Conservation (phyloP, 345 rosid genomes). For the Murraya paniculata region DNA sequence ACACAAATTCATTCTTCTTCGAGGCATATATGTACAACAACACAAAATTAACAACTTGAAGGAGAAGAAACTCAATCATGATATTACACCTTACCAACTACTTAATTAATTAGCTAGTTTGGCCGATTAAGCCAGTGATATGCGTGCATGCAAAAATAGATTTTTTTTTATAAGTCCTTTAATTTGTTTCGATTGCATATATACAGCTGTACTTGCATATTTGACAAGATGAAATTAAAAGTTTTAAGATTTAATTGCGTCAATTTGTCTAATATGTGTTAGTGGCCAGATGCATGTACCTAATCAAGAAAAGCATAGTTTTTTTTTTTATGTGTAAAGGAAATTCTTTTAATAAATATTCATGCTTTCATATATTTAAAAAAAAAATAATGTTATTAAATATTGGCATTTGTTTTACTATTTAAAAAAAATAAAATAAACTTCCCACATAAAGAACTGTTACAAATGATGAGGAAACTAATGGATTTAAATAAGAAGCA, state of each 20-base stretch:
- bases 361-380: background rate
- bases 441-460: no score
- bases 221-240: background rate
- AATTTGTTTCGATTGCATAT: background rate
- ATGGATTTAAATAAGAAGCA: no score
- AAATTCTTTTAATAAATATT: background rate
- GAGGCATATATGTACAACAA: background rate
- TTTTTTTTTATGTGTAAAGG: background rate
- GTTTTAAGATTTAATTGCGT: background rate
- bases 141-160: background rate
- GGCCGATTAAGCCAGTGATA: background rate
- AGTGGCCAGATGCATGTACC: background rate
- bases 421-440: no score
- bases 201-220: slow-evolving; percentile 1
- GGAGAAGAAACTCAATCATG: background rate
- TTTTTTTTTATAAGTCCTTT: background rate
- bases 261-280: background rate
- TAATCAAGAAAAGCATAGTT: background rate
- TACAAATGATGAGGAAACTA: no score
- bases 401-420: no score
- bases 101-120: background rate
- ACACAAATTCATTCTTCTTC: background rate
- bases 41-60: background rate
- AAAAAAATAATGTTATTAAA: background rate
- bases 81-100: slow-evolving; percentile 10